A percentile compares a stretch with the other conserved stretches of the same genome.
Conservation (phyloP, 805 yeast genomes). For the Ogataea siamensis region DNA sequence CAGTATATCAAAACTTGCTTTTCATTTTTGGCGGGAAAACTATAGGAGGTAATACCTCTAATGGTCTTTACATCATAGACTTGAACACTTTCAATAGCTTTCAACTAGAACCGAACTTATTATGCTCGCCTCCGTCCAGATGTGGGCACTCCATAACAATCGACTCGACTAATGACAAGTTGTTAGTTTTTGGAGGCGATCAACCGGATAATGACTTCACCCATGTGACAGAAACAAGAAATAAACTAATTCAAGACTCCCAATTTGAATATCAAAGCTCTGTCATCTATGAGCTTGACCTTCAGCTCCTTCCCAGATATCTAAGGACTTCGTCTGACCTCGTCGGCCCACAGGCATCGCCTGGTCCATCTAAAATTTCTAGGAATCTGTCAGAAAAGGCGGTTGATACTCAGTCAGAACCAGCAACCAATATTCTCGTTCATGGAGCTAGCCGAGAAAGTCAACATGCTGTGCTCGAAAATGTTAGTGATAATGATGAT, state of each 20-base stretch:
- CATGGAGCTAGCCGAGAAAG: slow-evolving; percentile 16
- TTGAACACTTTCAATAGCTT: slow-evolving; percentile 72
- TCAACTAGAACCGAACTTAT: slow-evolving; percentile 42
- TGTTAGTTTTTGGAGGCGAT: slow-evolving; percentile 92
- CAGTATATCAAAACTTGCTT: slow-evolving; percentile 73
- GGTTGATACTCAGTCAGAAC: no score
- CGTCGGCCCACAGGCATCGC: not conserved
- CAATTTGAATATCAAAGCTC: slow-evolving; percentile 33
- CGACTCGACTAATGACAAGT: slow-evolving; percentile 59
- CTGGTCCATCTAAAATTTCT: not conserved
- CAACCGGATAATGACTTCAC: slow-evolving; percentile 55
- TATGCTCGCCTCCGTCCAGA: slow-evolving; percentile 69
- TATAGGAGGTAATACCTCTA: slow-evolving; percentile 63
- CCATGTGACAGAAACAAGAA: slow-evolving; percentile 22
- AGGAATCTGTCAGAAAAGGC: not conserved
- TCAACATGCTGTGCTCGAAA: slow-evolving; percentile 23
- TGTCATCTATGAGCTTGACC: slow-evolving; percentile 37
- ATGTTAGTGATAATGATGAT: slow-evolving; percentile 8
- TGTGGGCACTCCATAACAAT: slow-evolving; percentile 90
- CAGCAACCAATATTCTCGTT: no score
- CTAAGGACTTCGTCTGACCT: slow-evolving; percentile 16
- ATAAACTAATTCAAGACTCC: slow-evolving; percentile 29
- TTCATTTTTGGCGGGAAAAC: slow-evolving; percentile 90
- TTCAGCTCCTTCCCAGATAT: slow-evolving; percentile 25
- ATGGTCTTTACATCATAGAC: slow-evolving; percentile 71